phyloP scores from a whole-genome alignment of 805 yeast genomes.

The Starmerella bacillaris region DNA sequence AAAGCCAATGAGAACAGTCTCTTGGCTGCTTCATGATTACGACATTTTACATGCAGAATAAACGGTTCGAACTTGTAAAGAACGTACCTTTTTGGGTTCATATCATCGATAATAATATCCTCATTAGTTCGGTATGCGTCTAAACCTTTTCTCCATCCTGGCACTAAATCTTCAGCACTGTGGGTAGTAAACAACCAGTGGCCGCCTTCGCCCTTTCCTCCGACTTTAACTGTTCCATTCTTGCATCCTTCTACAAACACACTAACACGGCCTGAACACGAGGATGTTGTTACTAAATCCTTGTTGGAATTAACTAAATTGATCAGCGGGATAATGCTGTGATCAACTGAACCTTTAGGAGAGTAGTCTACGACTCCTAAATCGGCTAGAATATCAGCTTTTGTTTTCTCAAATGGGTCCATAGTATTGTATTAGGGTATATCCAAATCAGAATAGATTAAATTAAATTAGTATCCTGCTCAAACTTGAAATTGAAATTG shows the following conservation, averaged over 20 bases:
- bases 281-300: constrained; percentile 69
- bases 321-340: constrained; percentile 52
- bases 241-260: constrained; percentile 65
- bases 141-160: constrained; percentile 19
- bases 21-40: constrained; percentile 41
- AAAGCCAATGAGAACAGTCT: constrained; percentile 50
- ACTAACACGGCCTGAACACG: constrained; percentile 75
- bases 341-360: constrained; percentile 79
- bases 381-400: constrained; percentile 14
- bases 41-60: constrained; percentile 66
- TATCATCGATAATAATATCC: background rate
- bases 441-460: no score
- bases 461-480: no score
- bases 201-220: constrained; percentile 77
- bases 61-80: constrained; percentile 72
- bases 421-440: no score
- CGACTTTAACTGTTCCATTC: constrained; percentile 26
- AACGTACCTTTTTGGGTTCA: constrained; percentile 33
- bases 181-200: constrained; percentile 71
- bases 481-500: no score
- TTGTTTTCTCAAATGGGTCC: constrained; percentile 10
- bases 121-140: constrained; percentile 12
- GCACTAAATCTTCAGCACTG: constrained; percentile 30
- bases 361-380: constrained; percentile 29
- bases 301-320: constrained; percentile 41